A percentile compares a stretch with the other conserved stretches of the same genome.
These are phyloP conservation scores for Talaromyces funiculosus DNA, from an alignment of 2,329 filamentous ascomycete genomes.

Conservation along the genomic window DNA sequence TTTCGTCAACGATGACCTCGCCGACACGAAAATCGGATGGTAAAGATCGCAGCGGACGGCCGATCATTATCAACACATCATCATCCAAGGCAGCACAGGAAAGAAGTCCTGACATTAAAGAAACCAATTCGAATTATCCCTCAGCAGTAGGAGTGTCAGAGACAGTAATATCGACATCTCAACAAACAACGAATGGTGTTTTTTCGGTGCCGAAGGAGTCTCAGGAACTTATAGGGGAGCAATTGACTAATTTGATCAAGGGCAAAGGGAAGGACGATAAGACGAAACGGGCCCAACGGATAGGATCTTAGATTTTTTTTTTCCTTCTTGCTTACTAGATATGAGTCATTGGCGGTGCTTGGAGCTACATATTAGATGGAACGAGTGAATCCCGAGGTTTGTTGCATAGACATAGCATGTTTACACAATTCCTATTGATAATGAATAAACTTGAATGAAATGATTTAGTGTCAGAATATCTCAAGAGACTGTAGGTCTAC, in stretches of 20 bases:
- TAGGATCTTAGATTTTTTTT: background rate
- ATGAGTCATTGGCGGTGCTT: too few relatives aligned
- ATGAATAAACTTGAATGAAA: background rate
- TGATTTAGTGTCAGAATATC: too few relatives aligned
- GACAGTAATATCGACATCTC: conserved; percentile 4
- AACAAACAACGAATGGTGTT: conserved; percentile 11
- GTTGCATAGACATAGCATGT: background rate
- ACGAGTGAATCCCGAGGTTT: background rate
- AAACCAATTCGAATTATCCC: background rate
- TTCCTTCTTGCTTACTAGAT: background rate
- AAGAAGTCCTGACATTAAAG: background rate
- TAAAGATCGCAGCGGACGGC: background rate
- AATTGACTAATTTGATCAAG: conserved; percentile 11
- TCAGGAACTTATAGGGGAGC: conserved; percentile 5
- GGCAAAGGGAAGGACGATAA: background rate
- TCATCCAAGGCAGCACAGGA: background rate
- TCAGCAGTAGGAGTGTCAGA: background rate
- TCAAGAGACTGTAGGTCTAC: background rate
- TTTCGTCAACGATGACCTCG: background rate
- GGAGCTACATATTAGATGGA: background rate
- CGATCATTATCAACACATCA: conserved; percentile 1
- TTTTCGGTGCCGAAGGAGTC: conserved; percentile 11
- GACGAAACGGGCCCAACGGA: background rate
- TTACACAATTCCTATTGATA: background rate
- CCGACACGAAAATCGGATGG: background rate